Evolutionary conservation across 2,329 filamentous ascomycete genomes (phyloP).

Genomic region (Arthrobotrys pseudoclavata): DNA sequence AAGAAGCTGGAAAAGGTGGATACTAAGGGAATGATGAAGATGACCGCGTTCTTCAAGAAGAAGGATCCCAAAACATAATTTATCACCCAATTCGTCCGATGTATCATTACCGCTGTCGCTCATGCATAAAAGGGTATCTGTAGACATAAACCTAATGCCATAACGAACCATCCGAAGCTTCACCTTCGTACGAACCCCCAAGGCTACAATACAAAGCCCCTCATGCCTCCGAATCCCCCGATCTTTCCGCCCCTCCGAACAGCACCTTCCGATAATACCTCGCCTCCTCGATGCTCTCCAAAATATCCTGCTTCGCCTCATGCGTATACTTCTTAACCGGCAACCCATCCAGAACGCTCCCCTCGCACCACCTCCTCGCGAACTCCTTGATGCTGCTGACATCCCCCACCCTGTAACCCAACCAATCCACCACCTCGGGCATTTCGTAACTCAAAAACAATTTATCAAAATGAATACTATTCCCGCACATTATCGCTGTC

Average conservation of each 20-base stretch:
- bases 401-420: constrained; percentile 92
- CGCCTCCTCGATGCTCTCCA: constrained; percentile 95
- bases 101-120: not conserved
- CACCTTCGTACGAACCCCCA: too few species aligned
- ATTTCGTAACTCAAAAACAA: constrained; percentile 83
- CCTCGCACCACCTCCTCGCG: constrained; percentile 80
- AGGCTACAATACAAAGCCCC: too few species aligned
- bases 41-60: constrained; percentile 94
- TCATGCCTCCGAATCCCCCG: not conserved
- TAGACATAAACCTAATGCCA: not conserved
- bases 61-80: constrained; percentile 61
- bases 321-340: constrained; percentile 83
- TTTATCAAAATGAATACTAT: constrained; percentile 90
- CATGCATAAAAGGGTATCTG: not conserved
- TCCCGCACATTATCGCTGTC: constrained; percentile 84
- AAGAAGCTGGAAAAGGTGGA: constrained; percentile 90
- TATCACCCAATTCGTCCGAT: not conserved
- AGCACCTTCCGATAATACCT: constrained; percentile 81
- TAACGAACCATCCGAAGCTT: not conserved
- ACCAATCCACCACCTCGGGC: constrained; percentile 77
- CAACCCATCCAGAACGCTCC: constrained; percentile 73
- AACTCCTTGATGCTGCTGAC: constrained; percentile 95
- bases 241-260: constrained; percentile 73
- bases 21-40: constrained; percentile 93
- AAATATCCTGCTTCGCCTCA: constrained; percentile 87